Evolutionary conservation across 306 rosid species (phyloP).

Genomic region (Trifolium repens): DNA sequence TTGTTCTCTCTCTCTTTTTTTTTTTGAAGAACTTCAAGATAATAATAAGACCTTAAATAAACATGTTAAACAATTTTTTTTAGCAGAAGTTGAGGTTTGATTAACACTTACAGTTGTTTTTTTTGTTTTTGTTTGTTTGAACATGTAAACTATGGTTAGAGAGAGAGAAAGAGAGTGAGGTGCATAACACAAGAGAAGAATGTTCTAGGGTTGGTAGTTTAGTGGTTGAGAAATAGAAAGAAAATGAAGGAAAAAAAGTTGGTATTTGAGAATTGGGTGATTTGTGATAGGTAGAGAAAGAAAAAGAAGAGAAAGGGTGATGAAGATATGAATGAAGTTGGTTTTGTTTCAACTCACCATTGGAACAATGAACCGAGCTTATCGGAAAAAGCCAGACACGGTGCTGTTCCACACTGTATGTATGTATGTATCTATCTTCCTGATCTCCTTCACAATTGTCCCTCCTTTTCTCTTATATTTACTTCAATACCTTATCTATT

Average conservation of each 20-base stretch:
- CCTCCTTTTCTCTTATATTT: constrained; percentile 36
- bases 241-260: constrained; percentile 25
- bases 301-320: neutral
- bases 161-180: neutral
- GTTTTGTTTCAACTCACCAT: constrained; percentile 25
- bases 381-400: constrained; percentile 54
- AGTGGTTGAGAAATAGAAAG: constrained; percentile 47
- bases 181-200: neutral
- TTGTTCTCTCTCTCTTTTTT: neutral
- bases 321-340: neutral
- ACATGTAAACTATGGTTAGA: constrained; percentile 29
- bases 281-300: neutral
- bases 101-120: constrained; percentile 40
- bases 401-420: constrained; percentile 38
- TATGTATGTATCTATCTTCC: constrained; percentile 12
- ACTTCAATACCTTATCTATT: constrained; percentile 35
- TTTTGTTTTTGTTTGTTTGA: neutral
- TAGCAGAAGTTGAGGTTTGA: constrained; percentile 34
- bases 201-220: constrained; percentile 37
- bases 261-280: constrained; percentile 42
- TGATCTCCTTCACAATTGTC: constrained; percentile 33
- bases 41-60: neutral
- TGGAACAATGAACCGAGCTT: constrained; percentile 43
- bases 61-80: constrained; percentile 2
- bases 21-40: neutral